Evolutionary conservation across 208 protist genomes (phyloP).

Genomic region (Phytomonas francai): DNA sequence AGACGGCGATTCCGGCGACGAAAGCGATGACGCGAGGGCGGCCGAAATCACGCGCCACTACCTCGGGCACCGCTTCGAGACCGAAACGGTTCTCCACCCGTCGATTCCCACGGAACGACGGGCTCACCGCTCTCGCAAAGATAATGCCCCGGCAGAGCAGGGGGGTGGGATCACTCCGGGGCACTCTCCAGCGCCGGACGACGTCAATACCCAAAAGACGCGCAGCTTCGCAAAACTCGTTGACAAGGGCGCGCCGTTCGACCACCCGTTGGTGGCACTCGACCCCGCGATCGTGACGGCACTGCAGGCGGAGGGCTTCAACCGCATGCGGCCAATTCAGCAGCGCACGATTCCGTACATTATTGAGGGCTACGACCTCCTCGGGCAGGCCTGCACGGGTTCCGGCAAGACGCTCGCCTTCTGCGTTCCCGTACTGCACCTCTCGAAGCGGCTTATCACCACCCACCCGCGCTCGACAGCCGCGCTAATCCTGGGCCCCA

Average conservation of each 20-base stretch:
- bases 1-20: neutral
- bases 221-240: conserved; percentile 5
- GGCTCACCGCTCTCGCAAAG: neutral
- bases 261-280: conserved; percentile 66
- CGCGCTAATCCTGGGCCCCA: conserved; percentile 84
- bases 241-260: conserved; percentile 45
- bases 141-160: neutral
- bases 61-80: conserved; percentile 25
- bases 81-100: conserved; percentile 13
- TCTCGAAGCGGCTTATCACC: conserved; percentile 29
- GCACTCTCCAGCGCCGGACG: neutral
- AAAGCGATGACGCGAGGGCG: conserved; percentile 16
- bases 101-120: neutral
- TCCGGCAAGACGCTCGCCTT: conserved; percentile 94
- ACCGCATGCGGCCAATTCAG: conserved; percentile 92
- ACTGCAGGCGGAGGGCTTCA: conserved; percentile 60
- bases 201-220: neutral
- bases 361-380: conserved; percentile 84
- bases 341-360: conserved; percentile 88
- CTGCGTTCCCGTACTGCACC: conserved; percentile 92
- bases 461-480: conserved; percentile 37
- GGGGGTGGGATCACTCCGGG: neutral
- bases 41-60: conserved; percentile 33
- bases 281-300: conserved; percentile 39
- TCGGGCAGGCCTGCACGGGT: conserved; percentile 91